phyloP scores from a whole-genome alignment of 176 grass and related monocot genomes.

The Oryza meyeriana region DNA sequence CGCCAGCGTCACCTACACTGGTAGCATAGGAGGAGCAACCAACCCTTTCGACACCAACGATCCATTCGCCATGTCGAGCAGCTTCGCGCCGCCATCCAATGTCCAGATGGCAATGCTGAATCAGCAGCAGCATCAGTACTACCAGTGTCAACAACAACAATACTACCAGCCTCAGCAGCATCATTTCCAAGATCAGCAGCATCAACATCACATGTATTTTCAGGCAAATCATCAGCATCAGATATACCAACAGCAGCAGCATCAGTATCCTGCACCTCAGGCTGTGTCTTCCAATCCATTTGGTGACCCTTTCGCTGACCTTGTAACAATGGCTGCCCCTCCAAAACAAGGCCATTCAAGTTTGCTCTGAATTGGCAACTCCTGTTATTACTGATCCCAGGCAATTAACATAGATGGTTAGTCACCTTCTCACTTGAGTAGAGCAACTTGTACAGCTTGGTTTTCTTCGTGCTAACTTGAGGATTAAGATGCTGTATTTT shows the following conservation, averaged over 20 bases:
- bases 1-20: constrained; percentile 33
- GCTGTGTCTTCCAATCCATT: constrained; percentile 55
- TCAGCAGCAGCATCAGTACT: constrained; percentile 49
- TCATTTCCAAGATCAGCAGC: constrained; percentile 28
- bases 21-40: constrained; percentile 42
- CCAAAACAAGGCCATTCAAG: constrained; percentile 45
- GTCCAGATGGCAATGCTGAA: constrained; percentile 66
- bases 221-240: constrained; percentile 28
- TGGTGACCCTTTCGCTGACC: constrained; percentile 56
- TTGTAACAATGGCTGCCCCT: constrained; percentile 29
- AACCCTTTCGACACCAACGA: constrained; percentile 57
- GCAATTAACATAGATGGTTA: not conserved
- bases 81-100: constrained; percentile 53
- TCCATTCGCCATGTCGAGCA: constrained; percentile 62
- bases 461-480: not conserved
- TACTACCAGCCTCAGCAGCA: constrained; percentile 33
- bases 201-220: constrained; percentile 10
- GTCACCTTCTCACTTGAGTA: constrained; percentile 25
- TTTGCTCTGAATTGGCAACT: constrained; percentile 38
- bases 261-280: constrained; percentile 10
- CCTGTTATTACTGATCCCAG: constrained; percentile 12
- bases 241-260: constrained; percentile 37
- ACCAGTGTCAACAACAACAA: too few relatives aligned
- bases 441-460: constrained; percentile 30
- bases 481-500: constrained; percentile 26